Percentiles rank a stretch among this genome's conserved stretches.
phyloP scores from a whole-genome alignment of 2,329 filamentous ascomycete species.

The Aspergillus novoparasiticus region DNA sequence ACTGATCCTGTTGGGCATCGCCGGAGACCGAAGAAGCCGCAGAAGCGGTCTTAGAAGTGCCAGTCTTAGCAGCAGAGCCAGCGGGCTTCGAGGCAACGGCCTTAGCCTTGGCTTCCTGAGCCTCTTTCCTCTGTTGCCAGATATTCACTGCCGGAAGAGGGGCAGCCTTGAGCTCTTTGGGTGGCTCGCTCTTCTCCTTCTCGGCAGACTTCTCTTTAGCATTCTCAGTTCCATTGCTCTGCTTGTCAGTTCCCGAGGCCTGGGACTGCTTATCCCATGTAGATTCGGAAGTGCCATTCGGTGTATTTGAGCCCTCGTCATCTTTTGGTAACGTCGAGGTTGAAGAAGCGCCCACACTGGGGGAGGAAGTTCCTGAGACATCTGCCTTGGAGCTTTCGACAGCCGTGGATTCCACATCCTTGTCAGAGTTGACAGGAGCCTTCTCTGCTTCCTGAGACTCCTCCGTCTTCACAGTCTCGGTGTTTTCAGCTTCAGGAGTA shows the following conservation, averaged over 20 bases:
- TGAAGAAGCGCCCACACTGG: constrained; percentile 57
- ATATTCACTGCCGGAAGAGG: constrained; percentile 82
- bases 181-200: constrained; percentile 62
- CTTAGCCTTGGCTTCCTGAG: constrained; percentile 56
- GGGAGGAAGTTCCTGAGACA: constrained; percentile 52
- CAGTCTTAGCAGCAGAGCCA: constrained; percentile 21
- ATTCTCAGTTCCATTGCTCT: constrained; percentile 41
- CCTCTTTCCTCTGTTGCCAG: constrained; percentile 79
- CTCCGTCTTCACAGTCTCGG: constrained; percentile 51
- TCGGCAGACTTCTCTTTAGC: constrained; percentile 60
- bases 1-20: constrained; percentile 43
- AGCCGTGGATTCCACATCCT: constrained; percentile 38
- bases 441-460: constrained; percentile 44
- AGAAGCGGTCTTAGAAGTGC: constrained; percentile 29
- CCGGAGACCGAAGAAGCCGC: constrained; percentile 31
- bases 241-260: constrained; percentile 63
- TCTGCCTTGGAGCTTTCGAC: constrained; percentile 31
- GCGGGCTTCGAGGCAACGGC: constrained; percentile 33
- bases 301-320: constrained; percentile 62
- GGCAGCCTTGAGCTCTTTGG: constrained; percentile 73
- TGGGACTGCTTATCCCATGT: constrained; percentile 69
- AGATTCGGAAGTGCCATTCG: constrained; percentile 66
- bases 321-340: constrained; percentile 59
- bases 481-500: constrained; percentile 31
- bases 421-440: constrained; percentile 30